Conservation (phyloP, 2,329 filamentous ascomycete genomes). For the Colletotrichum graminicola region DNA sequence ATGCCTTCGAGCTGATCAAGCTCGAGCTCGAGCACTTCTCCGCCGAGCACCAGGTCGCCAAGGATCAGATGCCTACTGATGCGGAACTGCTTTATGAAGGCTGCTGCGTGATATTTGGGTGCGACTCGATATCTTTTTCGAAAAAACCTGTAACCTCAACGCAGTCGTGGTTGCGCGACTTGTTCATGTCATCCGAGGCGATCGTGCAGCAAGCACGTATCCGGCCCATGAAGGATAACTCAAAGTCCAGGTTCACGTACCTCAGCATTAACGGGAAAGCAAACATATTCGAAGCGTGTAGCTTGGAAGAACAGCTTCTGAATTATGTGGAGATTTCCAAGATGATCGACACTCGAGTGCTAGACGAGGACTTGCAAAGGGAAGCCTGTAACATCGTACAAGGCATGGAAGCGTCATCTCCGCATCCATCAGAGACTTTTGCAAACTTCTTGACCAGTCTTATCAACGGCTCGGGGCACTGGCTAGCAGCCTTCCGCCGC, state of each 20-base stretch:
- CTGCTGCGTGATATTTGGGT: slow-evolving; percentile 44
- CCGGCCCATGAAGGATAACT: slow-evolving; percentile 23
- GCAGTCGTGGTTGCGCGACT: slow-evolving; percentile 47
- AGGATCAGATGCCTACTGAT: slow-evolving; percentile 8
- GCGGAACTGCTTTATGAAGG: slow-evolving; percentile 37
- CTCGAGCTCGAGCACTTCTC: slow-evolving; percentile 34
- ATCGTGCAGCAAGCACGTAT: slow-evolving; percentile 43
- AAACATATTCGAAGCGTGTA: slow-evolving; percentile 34
- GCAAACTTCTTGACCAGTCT: slow-evolving; percentile 20
- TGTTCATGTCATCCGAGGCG: slow-evolving; percentile 39
- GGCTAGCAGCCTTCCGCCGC: slow-evolving; percentile 29
- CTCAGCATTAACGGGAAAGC: slow-evolving; percentile 39
- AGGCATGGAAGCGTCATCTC: slow-evolving; percentile 7
- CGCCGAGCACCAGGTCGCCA: slow-evolving; percentile 15
- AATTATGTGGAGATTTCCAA: slow-evolving; percentile 29
- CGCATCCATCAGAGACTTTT: slow-evolving; percentile 16
- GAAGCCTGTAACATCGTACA: slow-evolving; percentile 34
- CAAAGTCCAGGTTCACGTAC: slow-evolving; percentile 31
- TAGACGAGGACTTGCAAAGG: slow-evolving; percentile 22
- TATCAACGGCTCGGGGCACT: slow-evolving; percentile 28
- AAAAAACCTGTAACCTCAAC: slow-evolving; percentile 40
- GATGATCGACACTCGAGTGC: slow-evolving; percentile 10
- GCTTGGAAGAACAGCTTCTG: slow-evolving; percentile 32
- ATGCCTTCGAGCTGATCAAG: slow-evolving; percentile 38
- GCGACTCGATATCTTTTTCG: slow-evolving; percentile 15